Percentiles rank a stretch among this genome's conserved stretches.
Conservation (phyloP, 192 early-diverging fungal species). For the Jimgerdemannia flammicorona region DNA sequence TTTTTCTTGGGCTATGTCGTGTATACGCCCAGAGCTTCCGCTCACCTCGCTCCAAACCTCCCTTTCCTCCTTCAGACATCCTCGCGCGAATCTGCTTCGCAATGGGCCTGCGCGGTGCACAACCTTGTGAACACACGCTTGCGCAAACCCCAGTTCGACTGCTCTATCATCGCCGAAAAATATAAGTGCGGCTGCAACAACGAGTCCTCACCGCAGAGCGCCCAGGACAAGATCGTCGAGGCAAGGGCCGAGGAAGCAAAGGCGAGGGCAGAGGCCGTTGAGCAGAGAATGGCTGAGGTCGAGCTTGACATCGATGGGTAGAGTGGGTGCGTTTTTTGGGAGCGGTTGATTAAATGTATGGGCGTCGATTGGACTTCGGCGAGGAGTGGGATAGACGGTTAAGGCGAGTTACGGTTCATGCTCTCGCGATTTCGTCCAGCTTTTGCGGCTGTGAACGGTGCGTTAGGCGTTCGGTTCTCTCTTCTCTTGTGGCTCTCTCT, state of each 20-base stretch:
- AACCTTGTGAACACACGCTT: constrained; percentile 90
- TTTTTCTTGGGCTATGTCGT: no score
- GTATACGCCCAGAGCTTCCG: no score
- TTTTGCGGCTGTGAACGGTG: no score
- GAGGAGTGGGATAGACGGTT: no score
- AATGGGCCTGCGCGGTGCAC: constrained; percentile 88
- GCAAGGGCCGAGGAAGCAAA: neutral
- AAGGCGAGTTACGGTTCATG: no score
- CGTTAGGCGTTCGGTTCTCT: no score
- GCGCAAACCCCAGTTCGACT: constrained; percentile 80
- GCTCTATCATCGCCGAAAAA: constrained; percentile 63
- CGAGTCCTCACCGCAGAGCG: constrained; percentile 1
- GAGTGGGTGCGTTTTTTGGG: neutral
- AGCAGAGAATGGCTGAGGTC: neutral
- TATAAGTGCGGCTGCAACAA: constrained; percentile 87
- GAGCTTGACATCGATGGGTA: neutral
- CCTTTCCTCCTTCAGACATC: constrained; percentile 42
- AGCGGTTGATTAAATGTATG: no score
- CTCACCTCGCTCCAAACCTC: no score
- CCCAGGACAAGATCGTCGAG: neutral
- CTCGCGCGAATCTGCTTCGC: constrained; percentile 63
- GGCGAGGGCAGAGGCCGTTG: neutral
- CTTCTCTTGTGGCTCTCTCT: no score
- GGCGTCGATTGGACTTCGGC: no score
- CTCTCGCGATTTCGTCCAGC: no score